phyloP scores from a whole-genome alignment of 2,329 filamentous ascomycete genomes.

The Hymenoscyphus repandus region DNA sequence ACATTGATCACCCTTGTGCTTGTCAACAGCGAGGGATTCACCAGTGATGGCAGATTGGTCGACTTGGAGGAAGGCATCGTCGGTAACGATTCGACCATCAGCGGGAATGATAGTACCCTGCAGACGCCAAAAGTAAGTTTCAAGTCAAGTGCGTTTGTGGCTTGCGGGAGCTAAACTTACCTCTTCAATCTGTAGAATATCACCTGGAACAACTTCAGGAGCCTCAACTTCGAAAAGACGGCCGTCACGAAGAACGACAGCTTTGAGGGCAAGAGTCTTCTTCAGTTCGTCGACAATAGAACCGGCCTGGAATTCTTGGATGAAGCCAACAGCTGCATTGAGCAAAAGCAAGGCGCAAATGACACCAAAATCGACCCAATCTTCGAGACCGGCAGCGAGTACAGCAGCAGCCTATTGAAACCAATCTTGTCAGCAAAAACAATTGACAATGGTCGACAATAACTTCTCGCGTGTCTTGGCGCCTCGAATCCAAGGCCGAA shows the following conservation, averaged over 20 bases:
- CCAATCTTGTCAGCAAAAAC: conserved; percentile 13
- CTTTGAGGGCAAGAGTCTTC: conserved; percentile 84
- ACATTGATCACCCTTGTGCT: conserved; percentile 74
- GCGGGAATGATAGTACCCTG: conserved; percentile 83
- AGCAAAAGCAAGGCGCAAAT: conserved; percentile 79
- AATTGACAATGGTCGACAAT: background rate
- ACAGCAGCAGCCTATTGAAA: conserved; percentile 54
- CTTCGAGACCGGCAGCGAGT: conserved; percentile 75
- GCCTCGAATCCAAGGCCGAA: conserved; percentile 8
- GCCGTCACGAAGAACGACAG: conserved; percentile 78
- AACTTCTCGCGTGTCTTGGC: conserved; percentile 3
- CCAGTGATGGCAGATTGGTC: conserved; percentile 91
- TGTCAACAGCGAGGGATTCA: conserved; percentile 87
- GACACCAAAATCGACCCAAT: conserved; percentile 92
- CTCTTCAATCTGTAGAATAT: conserved; percentile 85
- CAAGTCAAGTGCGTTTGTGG: background rate
- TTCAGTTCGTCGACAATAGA: conserved; percentile 88
- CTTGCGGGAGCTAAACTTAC: conserved; percentile 29
- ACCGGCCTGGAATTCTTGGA: conserved; percentile 85
- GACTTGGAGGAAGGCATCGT: conserved; percentile 80
- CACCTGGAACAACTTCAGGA: conserved; percentile 79
- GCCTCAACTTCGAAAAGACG: conserved; percentile 74
- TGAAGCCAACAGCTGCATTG: conserved; percentile 80
- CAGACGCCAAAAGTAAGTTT: background rate
- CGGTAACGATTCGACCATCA: conserved; percentile 79